Base-by-base conservation (phyloP, 2,329 filamentous ascomycete species). In the Sphaceloma murrayae region DNA sequence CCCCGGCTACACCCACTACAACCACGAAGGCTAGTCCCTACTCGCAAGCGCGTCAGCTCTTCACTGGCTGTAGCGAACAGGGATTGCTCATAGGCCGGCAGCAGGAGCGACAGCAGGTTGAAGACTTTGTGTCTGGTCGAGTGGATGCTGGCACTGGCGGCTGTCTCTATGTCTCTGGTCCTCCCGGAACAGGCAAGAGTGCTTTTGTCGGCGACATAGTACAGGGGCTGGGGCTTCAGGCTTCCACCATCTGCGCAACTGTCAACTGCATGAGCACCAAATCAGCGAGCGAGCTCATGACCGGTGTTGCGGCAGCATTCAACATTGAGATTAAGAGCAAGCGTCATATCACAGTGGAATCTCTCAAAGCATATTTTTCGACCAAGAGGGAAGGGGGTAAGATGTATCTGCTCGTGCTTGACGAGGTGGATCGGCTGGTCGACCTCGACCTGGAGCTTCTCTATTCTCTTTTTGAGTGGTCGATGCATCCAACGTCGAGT, bases 231-330 rank as follows among this genome's bases (percentile, higher is more conserved):
- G 66, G 67, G 24, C 66, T 72, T 11, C 62, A 67, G 2, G 56
- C 62, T 9, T 62, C 62, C 3, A 68, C 91, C 43, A 78, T 77
- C 55, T 78, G 80, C 43, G 79, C 80, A 2, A 89, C 88, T 57
- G 74, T 98, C 70, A 98, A 98, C 61, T 98, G 91, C 65, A 95
- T 95, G 80, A 94, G 88, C 63, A 80, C 95, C 63, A 93, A 91
- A 57, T 85, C 79, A 24, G 85, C 87, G 2, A 80, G 78, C 52
- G 88, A 95, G 58, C 72, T 98, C 16, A 94, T 93, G 62, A 73
- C 74, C 50, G 88, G 81, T 14, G 68, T 98, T 13, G 65, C 89
- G 9, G 79, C 85, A 52, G 73, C 75, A 45, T 76, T 89, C 31
- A 73, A 73, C 9, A 70, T 79, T 45, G 70, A 73, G 22, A 62